Evolutionary conservation across 805 yeast species (phyloP), one percentile per base, ranked within the genome.

Genomic region (Starmerella bombicola): DNA sequence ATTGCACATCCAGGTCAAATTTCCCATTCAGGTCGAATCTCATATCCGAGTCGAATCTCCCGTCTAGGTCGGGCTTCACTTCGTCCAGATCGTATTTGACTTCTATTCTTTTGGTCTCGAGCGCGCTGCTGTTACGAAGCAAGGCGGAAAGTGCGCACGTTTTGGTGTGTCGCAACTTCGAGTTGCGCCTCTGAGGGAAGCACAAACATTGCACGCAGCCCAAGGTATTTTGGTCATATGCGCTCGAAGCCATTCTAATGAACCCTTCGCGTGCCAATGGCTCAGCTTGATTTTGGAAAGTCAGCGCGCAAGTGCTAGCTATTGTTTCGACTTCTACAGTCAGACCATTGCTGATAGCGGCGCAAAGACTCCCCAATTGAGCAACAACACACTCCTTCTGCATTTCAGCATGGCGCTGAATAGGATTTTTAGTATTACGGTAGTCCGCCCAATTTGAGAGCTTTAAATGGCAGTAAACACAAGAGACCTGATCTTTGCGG

Each of bases 181-280:
- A n/a, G n/a, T n/a, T n/a, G n/a, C n/a, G n/a, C 1, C 22, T 10
- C 29, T 38, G 42, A 4, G 42, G 42, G n/a, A 34, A 35, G 25
- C 46, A 38, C 7, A 23, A 7, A 16, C 46, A 42, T 5, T 7
- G 24, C 13, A 42, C 18, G 31, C 46, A 42, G 9, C 37, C 40
- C 13, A 42, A 36, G 1, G 43, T 35, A 18, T 15, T 12, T 5
- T 4, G 7, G 15, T 30, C 26, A 12, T 12, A 12, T 2, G 18
- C 19, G 10, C 26, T 9, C 7, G 19, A 15, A 2, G 40, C 32
- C 34, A 38, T 30, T 12, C 13, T 24, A 16, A 37, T 25, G 30
- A 42, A 42, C 3, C 46, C 46, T 8, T 8, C 8, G 12, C 26
- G 26, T 24, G 26, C 26, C 12, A 24, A 12, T 12, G n/a, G n/a